Evolutionary conservation across 768 basidiomycete species (phyloP).

Genomic region (Pulveroboletus ravenelii): DNA sequence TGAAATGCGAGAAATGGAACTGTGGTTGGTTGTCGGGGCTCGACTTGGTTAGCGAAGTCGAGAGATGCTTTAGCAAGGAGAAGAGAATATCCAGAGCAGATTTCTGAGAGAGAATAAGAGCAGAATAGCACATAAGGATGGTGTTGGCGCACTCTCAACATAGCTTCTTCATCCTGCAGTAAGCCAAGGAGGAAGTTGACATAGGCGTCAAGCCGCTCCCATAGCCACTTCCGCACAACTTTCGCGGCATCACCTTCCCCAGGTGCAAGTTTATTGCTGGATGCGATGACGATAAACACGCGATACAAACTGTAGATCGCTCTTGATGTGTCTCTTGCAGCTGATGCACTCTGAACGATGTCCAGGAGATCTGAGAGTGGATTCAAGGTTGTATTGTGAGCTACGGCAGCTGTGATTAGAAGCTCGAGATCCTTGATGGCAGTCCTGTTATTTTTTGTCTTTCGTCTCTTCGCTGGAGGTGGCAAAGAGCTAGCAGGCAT

Average conservation of each 20-base stretch:
- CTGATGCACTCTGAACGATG: constrained; percentile 43
- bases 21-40: constrained; percentile 48
- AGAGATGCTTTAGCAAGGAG: constrained; percentile 72
- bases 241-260: constrained; percentile 50
- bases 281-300: constrained; percentile 62
- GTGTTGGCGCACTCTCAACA: constrained; percentile 55
- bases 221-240: constrained; percentile 72
- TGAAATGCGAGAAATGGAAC: constrained; percentile 65
- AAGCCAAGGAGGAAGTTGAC: constrained; percentile 63
- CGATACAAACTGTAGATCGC: constrained; percentile 81
- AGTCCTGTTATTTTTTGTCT: constrained; percentile 26
- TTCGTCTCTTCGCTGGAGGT: constrained; percentile 49
- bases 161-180: constrained; percentile 72
- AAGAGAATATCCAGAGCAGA: constrained; percentile 73
- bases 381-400: constrained; percentile 64
- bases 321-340: constrained; percentile 61
- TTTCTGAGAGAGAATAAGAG: constrained; percentile 38
- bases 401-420: constrained; percentile 49
- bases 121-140: neutral
- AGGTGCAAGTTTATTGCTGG: constrained; percentile 49
- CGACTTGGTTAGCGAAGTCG: constrained; percentile 52
- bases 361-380: constrained; percentile 69
- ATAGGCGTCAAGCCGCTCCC: constrained; percentile 69
- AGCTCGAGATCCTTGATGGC: constrained; percentile 49
- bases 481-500: constrained; percentile 45